Percentiles rank a stretch among this genome's conserved stretches.
phyloP scores from a whole-genome alignment of 768 basidiomycete genomes.

The Pulveroboletus sp. region DNA sequence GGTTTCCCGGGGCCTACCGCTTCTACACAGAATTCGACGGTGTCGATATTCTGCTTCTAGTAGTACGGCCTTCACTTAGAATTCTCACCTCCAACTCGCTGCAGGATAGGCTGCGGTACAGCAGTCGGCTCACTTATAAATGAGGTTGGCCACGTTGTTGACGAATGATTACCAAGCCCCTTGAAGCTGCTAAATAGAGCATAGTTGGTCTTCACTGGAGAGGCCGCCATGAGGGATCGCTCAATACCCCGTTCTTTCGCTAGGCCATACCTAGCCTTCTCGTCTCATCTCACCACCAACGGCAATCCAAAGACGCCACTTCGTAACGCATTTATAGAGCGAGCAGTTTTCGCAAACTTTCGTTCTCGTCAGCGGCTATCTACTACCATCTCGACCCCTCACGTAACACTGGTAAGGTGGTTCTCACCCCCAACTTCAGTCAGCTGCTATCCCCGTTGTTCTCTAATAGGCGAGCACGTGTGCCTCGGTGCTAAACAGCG shows the following conservation, averaged over 20 bases:
- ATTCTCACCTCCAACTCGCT: no score
- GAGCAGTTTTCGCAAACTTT: neutral
- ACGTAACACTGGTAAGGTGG: conserved; percentile 17
- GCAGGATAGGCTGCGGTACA: no score
- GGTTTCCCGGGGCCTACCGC: neutral
- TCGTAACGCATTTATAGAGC: neutral
- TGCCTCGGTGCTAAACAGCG: conserved; percentile 16
- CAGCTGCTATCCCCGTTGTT: conserved; percentile 8
- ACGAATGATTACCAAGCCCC: neutral
- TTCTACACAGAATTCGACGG: neutral
- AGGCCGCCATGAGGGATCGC: neutral
- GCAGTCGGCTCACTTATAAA: neutral
- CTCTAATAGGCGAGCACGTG: conserved; percentile 18
- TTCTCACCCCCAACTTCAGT: conserved; percentile 18
- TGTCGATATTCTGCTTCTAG: neutral
- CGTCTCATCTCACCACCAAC: neutral
- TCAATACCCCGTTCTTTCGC: neutral
- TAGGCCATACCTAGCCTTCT: neutral
- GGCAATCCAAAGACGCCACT: no score
- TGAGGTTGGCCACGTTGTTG: neutral
- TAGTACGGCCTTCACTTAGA: neutral
- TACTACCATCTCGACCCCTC: conserved; percentile 11
- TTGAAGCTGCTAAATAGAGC: conserved; percentile 4
- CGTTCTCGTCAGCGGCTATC: conserved; percentile 9
- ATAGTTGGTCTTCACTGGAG: neutral